These are phyloP conservation scores for Nannochloropsis gaditana DNA, from an alignment of 108 stramenopile genomes.

Conservation along the genomic window DNA sequence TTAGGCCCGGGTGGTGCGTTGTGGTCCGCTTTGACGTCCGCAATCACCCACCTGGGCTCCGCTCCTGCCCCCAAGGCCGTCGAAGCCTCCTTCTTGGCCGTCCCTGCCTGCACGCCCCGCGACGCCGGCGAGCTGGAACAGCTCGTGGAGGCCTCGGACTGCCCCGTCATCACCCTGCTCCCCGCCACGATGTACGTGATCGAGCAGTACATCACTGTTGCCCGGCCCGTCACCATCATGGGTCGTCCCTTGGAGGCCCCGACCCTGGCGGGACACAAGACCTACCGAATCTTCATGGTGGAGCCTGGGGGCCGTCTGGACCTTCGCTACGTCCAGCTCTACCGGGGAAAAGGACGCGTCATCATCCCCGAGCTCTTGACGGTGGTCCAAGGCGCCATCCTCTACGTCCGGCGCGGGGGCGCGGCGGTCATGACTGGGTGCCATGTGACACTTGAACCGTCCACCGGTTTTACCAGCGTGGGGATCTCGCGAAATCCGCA, in stretches of 20 bases:
- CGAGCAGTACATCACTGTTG: not conserved
- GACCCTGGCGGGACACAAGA: not conserved
- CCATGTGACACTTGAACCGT: not conserved
- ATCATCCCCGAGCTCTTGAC: not conserved
- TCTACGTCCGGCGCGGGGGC: not conserved
- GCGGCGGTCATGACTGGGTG: not conserved
- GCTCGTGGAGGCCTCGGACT: not conserved
- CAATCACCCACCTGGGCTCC: not conserved
- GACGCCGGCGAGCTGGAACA: not conserved
- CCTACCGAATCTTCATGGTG: conserved; percentile 2
- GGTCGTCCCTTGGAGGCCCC: not conserved
- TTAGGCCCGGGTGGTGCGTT: not conserved
- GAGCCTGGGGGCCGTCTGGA: not conserved
- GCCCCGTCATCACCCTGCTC: not conserved
- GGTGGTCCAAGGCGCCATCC: not conserved
- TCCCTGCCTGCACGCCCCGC: not conserved
- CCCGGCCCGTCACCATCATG: not conserved
- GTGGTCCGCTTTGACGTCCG: conserved; percentile 5
- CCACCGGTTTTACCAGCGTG: not conserved
- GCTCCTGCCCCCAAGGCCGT: not conserved
- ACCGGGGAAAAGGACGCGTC: not conserved
- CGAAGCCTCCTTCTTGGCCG: not conserved
- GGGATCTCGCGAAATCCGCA: not conserved
- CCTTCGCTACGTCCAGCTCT: not conserved
- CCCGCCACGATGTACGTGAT: not conserved